Evolutionary conservation across 768 basidiomycete species (phyloP), one percentile per base, ranked within the genome.

Genomic region (Lentinula aciculospora): DNA sequence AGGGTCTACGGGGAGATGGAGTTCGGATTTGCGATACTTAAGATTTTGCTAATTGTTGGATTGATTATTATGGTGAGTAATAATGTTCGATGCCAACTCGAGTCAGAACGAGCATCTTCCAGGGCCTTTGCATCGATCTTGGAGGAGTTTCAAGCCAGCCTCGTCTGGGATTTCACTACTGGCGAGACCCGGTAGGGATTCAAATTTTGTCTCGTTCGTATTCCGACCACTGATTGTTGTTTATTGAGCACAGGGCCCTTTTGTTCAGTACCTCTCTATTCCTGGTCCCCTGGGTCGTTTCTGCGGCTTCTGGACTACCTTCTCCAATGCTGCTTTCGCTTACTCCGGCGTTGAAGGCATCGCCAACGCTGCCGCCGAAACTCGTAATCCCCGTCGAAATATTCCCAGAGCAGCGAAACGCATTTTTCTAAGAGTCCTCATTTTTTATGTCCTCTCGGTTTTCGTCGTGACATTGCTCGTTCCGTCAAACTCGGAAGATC

Each of bases 391-490:
- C 8, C 77, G 85, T 34, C 78, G 77, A 51, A 81, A 85, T 57
- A 86, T 91, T 60, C 78, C 83, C 40, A 81, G 75, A 62, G 86
- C 87, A 17, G 78, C 86, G 56, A 78, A 78, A 53, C 74, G 80
- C 21, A 86, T 89, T 1, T 76, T 75, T 59, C 59, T 67, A 31
- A 62, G 74, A 17, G 69, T 75, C 23, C 61, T 75, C 15, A 10
- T 73, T 10, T 73, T 75, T 60, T 75, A 76, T 63, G 68, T 88
- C 39, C 69, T 83, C 19, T 84, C 83, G 40, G 72, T 85, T 54
- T 70, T 88, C 58, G 75, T 86, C 58, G 81, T 84, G 32, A 85
- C 85, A 44, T 77, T 91, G 76, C 74, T 87, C 36, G 81, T 91
- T 39, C 85, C 85, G 2, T 83, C 77, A 48, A 73, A 81, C 63